Percentiles rank a stretch among this genome's conserved stretches.
Conservation (phyloP, 73 alveolate species). For the Paramecium sonneborni region DNA sequence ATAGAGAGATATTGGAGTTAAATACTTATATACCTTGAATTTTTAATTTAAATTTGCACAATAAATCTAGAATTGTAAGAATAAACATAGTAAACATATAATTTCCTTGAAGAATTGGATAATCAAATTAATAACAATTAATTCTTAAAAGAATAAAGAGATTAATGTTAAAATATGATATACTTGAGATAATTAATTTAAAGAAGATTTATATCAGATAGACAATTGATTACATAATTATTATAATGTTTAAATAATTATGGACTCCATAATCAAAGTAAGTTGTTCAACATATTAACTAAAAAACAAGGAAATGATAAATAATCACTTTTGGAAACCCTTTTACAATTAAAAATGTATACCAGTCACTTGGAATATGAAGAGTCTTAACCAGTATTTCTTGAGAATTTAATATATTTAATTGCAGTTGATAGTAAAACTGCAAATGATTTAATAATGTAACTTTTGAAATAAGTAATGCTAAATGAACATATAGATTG, state of each 20-base stretch:
- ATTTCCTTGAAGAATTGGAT: neutral
- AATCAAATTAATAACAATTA: neutral
- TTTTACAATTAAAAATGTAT: neutral
- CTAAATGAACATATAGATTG: conserved; percentile 52
- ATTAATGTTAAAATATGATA: neutral
- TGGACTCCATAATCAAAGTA: conserved; percentile 19
- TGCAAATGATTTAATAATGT: neutral
- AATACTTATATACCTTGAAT: neutral
- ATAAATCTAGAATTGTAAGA: neutral
- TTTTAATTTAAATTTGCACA: neutral
- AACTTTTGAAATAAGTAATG: neutral
- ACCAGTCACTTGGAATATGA: neutral
- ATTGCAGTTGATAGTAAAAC: neutral
- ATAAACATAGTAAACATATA: neutral
- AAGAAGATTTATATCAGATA: neutral
- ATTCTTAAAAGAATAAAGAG: neutral
- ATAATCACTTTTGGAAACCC: neutral
- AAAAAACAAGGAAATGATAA: neutral
- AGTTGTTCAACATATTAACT: neutral
- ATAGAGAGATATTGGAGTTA: conserved; percentile 39
- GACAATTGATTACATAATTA: neutral
- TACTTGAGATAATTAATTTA: neutral
- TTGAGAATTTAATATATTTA: conserved; percentile 5
- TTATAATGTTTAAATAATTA: neutral
- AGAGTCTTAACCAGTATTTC: neutral